Evolutionary conservation across 78 protist species (phyloP), one percentile per base, ranked within the genome.

Genomic region (Pelomyxa schiedti): DNA sequence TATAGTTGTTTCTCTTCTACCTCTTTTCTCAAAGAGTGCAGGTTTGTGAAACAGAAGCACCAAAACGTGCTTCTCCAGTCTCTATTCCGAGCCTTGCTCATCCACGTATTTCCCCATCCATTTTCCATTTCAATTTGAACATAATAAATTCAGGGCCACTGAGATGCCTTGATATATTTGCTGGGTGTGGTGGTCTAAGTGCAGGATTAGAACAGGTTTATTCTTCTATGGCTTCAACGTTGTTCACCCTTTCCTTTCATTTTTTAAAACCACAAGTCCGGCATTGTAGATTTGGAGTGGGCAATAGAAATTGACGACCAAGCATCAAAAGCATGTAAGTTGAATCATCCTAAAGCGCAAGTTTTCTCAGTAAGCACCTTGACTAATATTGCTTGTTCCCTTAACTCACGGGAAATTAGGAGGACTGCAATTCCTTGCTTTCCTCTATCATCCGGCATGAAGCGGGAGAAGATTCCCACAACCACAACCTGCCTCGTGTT

Each of bases 131-230:
- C n/a, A n/a, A n/a, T n/a, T n/a, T n/a, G n/a, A n/a, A n/a, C n/a
- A n/a, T n/a, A n/a, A n/a, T n/a, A n/a, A n/a, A n/a, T n/a, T n/a
- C n/a, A n/a, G n/a, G n/a, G n/a, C n/a, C n/a, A n/a, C 58, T 47
- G 58, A 16, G 32, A 16, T 47, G 58, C 58, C 58, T 69, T 39
- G 73, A 69, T 29, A 39, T 69, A 26, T 69, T 69, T 42, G 73
- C 73, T 26, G 73, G 73, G 16, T 69, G 73, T 29, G 73, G 73
- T 8, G 73, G 73, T 29, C 1, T 69, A 16, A 6, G 16, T 8
- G 2, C 3, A 29, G 64, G 42, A 8, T 4, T 69, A 39, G 16
- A 69, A 8, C 42, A 39, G 39, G 37, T 66, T n/a, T 22, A 9
- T 66, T 8, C 37, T 9, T 9, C 37, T 30, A 22, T 9, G 64